A percentile compares a stretch with the other conserved stretches of the same genome.
Conservation (phyloP, 2,329 filamentous ascomycete species). For the Fusarium tanahbumbuense region DNA sequence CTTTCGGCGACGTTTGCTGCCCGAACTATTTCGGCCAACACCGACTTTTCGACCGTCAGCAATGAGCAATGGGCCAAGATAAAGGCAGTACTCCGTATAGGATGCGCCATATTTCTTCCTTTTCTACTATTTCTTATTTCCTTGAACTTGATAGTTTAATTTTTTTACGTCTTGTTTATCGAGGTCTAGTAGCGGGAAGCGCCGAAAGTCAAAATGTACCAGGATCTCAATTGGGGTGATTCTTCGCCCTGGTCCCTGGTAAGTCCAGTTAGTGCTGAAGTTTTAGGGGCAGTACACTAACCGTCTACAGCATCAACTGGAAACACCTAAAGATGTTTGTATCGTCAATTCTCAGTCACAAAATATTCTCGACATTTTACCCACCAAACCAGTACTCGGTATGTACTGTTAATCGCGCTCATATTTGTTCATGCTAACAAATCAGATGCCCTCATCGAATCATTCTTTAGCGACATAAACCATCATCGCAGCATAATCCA, state of each 20-base stretch:
- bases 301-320: neutral
- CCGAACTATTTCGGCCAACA: conserved; percentile 31
- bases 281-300: neutral
- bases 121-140: neutral
- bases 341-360: neutral
- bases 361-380: neutral
- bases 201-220: conserved; percentile 2
- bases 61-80: conserved; percentile 1
- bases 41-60: conserved; percentile 21
- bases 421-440: neutral
- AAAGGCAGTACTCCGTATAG: neutral
- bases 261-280: neutral
- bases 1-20: conserved; percentile 20
- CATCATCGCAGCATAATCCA: conserved; percentile 24
- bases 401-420: neutral
- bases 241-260: neutral
- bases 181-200: neutral
- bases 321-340: neutral
- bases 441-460: conserved; percentile 11
- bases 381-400: conserved; percentile 2
- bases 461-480: conserved; percentile 23
- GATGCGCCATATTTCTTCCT: neutral
- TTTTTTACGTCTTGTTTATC: neutral
- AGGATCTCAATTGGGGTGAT: neutral
- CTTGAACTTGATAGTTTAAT: neutral